phyloP scores from a whole-genome alignment of 148 eudicot species.

The Vaccinium vitisidaea region DNA sequence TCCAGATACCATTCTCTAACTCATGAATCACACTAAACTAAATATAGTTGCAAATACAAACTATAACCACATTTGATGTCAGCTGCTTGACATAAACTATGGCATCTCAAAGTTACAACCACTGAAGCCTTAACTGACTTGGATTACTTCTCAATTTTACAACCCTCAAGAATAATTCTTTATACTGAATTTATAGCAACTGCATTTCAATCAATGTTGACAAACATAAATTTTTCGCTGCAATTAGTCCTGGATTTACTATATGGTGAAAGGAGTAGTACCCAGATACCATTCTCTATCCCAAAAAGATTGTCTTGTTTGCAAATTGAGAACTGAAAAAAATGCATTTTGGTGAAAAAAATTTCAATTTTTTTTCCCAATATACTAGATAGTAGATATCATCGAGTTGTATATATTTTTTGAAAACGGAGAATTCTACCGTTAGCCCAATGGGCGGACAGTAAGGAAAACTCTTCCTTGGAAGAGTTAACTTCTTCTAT shows the following conservation, averaged over 20 bases:
- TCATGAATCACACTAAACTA: neutral
- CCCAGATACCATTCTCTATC: no score
- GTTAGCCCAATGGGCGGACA: no score
- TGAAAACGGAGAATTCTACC: no score
- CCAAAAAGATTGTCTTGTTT: no score
- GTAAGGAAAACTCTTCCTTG: no score
- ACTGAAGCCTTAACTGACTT: neutral
- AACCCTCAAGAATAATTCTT: neutral
- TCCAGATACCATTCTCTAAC: neutral
- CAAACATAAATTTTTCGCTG: neutral
- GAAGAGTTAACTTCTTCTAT: no score
- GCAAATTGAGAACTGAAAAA: no score
- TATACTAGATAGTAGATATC: no score
- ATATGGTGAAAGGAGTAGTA: neutral
- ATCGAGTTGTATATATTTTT: no score
- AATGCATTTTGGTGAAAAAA: no score
- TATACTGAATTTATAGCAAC: neutral
- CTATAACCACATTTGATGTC: neutral
- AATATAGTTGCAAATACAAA: neutral
- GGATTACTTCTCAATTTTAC: neutral
- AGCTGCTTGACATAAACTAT: neutral
- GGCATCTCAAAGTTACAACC: neutral
- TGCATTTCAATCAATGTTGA: neutral
- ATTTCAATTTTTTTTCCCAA: no score
- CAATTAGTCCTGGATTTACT: neutral